Percentiles rank a stretch among this genome's conserved stretches.
Conservation (phyloP, 106 monocot species). For the Apostasia ramifera region DNA sequence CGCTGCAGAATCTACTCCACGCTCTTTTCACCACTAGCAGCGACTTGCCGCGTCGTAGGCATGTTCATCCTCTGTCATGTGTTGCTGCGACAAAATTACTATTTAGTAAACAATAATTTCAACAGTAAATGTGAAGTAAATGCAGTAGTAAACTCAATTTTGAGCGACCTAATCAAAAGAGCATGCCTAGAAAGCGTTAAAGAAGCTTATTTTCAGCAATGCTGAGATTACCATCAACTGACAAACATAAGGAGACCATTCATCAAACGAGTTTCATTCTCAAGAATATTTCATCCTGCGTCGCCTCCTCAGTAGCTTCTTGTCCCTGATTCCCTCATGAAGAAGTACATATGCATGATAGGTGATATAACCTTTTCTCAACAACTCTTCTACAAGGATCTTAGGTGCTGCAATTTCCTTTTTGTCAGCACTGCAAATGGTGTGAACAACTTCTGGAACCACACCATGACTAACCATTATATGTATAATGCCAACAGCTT, state of each 20-base stretch:
- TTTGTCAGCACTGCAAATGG: conserved; percentile 74
- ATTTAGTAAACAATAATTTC: too few species aligned
- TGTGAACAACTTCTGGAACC: conserved; percentile 65
- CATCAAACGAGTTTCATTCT: conserved; percentile 1
- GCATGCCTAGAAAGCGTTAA: neutral
- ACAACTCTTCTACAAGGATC: conserved; percentile 83
- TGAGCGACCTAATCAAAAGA: neutral
- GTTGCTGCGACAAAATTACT: too few species aligned
- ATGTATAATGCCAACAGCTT: conserved; percentile 62
- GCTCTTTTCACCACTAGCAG: too few species aligned
- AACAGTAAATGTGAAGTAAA: neutral
- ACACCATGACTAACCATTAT: conserved; percentile 56
- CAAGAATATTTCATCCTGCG: conserved; percentile 18
- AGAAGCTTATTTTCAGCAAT: neutral
- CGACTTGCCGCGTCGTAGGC: too few species aligned
- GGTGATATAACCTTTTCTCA: conserved; percentile 74
- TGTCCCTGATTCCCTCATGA: conserved; percentile 84
- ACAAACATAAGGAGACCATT: neutral
- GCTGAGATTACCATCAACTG: neutral
- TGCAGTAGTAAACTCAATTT: neutral
- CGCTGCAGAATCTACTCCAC: too few species aligned
- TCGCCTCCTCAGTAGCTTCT: conserved; percentile 33
- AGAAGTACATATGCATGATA: conserved; percentile 83
- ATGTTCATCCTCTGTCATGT: too few species aligned
- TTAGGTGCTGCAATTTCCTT: conserved; percentile 88